phyloP scores from a whole-genome alignment of 768 basidiomycete species.

The Cyclocybe cylindracea region DNA sequence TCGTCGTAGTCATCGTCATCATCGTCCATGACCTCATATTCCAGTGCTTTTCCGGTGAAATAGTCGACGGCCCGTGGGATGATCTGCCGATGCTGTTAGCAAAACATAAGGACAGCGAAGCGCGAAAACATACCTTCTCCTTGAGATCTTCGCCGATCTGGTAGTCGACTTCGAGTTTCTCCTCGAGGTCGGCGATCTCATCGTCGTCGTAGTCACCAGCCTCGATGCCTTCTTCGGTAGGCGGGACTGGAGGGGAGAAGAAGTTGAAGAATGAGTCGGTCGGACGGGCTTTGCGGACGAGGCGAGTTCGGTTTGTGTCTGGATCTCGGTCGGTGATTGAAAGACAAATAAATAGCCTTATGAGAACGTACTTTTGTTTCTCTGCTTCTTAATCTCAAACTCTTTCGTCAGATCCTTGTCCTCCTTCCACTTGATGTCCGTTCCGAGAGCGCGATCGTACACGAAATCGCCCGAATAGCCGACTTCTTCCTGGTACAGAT shows the following conservation, averaged over 20 bases:
- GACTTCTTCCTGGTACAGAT: conserved; percentile 88
- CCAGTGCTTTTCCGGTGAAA: conserved; percentile 95
- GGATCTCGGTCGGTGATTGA: conserved; percentile 5
- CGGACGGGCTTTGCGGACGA: conserved; percentile 84
- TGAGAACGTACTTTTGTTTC: conserved; percentile 86
- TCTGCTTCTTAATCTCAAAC: conserved; percentile 98
- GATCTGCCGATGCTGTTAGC: conserved; percentile 47
- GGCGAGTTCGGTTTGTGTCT: conserved; percentile 85
- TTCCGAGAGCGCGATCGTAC: conserved; percentile 94
- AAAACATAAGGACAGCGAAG: neutral
- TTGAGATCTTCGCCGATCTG: conserved; percentile 98
- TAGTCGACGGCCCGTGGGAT: conserved; percentile 96
- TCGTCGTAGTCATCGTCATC: conserved; percentile 61
- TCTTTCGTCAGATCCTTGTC: conserved; percentile 97
- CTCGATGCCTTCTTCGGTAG: conserved; percentile 67
- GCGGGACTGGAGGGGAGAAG: conserved; percentile 82
- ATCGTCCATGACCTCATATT: conserved; percentile 68
- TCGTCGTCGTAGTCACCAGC: conserved; percentile 77
- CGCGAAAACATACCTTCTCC: conserved; percentile 69
- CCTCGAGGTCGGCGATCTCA: conserved; percentile 88
- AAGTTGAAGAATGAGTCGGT: conserved; percentile 99
- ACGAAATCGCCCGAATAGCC: conserved; percentile 97
- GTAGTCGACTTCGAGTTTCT: conserved; percentile 94
- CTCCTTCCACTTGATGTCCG: conserved; percentile 95
- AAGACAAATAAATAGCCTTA: conserved; percentile 2